Percentiles rank a stretch among this genome's conserved stretches.
Evolutionary conservation across 768 basidiomycete genomes (phyloP).

Genomic region (Lactifluus echinatus): DNA sequence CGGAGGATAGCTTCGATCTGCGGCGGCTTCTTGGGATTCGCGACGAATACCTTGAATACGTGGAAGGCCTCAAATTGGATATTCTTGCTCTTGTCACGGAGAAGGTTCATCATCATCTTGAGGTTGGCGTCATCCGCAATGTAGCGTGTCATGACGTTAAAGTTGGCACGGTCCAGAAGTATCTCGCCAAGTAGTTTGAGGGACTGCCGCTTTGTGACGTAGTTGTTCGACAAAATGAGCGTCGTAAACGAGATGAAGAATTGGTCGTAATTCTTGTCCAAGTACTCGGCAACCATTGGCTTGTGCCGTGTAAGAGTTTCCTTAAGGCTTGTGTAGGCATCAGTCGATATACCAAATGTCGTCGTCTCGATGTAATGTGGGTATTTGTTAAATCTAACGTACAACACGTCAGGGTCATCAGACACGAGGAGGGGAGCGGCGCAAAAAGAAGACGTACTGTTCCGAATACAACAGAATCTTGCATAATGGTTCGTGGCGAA

Average conservation of each 20-base stretch:
- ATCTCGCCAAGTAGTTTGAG: slow-evolving; percentile 98
- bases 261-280: slow-evolving; percentile 95
- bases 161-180: slow-evolving; percentile 94
- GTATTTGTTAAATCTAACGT: slow-evolving; percentile 90
- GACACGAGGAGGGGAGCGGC: neutral
- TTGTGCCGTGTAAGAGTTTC: slow-evolving; percentile 96
- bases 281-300: slow-evolving; percentile 93
- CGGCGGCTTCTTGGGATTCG: slow-evolving; percentile 97
- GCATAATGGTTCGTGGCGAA: slow-evolving; percentile 83
- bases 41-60: slow-evolving; percentile 99
- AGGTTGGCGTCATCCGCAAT: slow-evolving; percentile 92
- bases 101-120: slow-evolving; percentile 99
- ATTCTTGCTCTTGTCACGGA: slow-evolving; percentile 98
- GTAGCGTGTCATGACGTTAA: slow-evolving; percentile 97
- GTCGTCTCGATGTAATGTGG: slow-evolving; percentile 95
- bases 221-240: slow-evolving; percentile 88
- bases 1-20: slow-evolving; percentile 87
- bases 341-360: slow-evolving; percentile 96
- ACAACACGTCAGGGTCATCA: neutral
- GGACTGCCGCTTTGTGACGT: slow-evolving; percentile 99
- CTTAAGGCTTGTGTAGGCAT: slow-evolving; percentile 96
- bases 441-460: slow-evolving; percentile 49
- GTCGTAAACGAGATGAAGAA: slow-evolving; percentile 95
- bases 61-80: slow-evolving; percentile 99
- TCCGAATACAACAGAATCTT: slow-evolving; percentile 90